Base-by-base conservation (phyloP, 768 basidiomycete species). In the Lactarius sanguifluus region DNA sequence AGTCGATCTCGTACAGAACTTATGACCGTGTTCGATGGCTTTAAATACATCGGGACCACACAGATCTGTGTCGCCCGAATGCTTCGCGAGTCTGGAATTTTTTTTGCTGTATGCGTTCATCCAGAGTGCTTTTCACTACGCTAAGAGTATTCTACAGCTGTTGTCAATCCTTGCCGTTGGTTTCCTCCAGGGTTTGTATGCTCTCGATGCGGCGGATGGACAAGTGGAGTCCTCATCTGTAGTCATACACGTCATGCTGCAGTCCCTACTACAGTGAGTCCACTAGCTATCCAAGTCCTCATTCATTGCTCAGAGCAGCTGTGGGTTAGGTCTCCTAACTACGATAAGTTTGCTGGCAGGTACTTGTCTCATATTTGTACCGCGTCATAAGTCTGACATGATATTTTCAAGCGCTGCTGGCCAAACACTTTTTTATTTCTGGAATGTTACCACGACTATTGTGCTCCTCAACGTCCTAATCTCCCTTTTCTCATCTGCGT, bases 401-500 rank as follows among this genome's bases (percentile, higher is more conserved):
- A 28, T 16, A 28, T 16, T 57, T 18, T 34, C 28, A 63, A 88
- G 85, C 67, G 77, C 84, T 16, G 77, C 81, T 23, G 87, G 90
- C 12, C 79, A 94, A 57, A 76, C 82, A 9, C 78, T 97, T 38
- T 96, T 85, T 75, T 96, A 97, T 75, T 77, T 92, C 54, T 96
- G 93, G 94, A 94, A 89, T 77, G 83, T 92, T 62, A 83, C 87
- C 25, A 89, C 92, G 2, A 90, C 86, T 20, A 83, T 97, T 59
- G 85, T 98, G 62, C 82, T 97, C 59, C 84, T 97, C 75, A 98
- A 98, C 74, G 87, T 98, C 73, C 82, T 98, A 73, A 94, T 98
- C 71, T 97, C 95, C n/a, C 79, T 98, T 71, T 97, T 97, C 75
- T 88, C 94, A 20, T 92, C 94, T 59, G 94, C 94, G 1, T 96